These are phyloP conservation scores for Dryas integrifolia DNA, from an alignment of 331 rosid species.

Conservation along the genomic window DNA sequence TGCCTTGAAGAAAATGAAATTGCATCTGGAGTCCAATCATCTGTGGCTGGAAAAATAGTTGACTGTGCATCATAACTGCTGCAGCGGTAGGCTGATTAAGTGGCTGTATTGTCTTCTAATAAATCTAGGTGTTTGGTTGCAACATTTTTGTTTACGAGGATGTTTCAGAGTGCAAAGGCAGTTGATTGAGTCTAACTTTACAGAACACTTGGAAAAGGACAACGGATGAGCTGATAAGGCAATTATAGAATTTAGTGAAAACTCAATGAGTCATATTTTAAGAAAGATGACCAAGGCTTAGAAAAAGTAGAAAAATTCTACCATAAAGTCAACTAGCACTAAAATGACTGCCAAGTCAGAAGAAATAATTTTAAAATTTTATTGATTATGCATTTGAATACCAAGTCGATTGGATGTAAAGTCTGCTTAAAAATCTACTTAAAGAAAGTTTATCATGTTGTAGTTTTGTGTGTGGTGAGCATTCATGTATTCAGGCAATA, in stretches of 20 bases:
- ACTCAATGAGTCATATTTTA: not conserved
- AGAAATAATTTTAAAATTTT: not conserved
- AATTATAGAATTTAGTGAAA: not conserved
- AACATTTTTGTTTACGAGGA: not conserved
- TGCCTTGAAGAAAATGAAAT: not conserved
- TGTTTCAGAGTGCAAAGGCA: not conserved
- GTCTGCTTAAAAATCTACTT: not conserved
- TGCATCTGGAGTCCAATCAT: not conserved
- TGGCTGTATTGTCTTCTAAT: not conserved
- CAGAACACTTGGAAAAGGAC: not conserved
- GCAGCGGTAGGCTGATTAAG: too few relatives aligned
- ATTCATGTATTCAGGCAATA: not conserved
- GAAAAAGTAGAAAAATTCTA: not conserved
- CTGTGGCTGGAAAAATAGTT: not conserved
- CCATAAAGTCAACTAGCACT: not conserved
- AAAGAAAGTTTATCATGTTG: not conserved
- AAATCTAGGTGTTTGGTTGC: not conserved
- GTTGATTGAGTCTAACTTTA: not conserved
- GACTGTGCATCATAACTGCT: not conserved
- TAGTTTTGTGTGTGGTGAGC: not conserved
- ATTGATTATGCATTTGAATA: not conserved
- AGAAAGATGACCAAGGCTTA: not conserved
- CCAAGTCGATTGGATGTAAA: not conserved
- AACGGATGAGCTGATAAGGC: not conserved
- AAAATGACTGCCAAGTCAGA: not conserved